Evolutionary conservation across 108 stramenopile genomes (phyloP), one percentile per base, ranked within the genome.

Genomic region (Skeletonema menzelii): DNA sequence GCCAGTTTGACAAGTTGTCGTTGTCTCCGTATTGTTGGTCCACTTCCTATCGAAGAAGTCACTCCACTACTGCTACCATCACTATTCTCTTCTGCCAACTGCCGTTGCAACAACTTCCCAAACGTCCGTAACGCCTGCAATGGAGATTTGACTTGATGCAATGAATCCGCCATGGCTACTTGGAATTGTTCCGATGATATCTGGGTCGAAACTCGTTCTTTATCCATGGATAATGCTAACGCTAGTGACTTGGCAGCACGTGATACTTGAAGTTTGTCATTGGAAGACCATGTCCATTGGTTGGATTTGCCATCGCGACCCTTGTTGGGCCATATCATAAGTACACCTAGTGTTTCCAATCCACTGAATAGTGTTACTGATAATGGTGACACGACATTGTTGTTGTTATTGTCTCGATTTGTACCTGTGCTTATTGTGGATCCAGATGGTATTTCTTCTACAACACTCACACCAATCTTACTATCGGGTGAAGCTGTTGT

Each of bases 81-180:
- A 40, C 12, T 22, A 20, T 80, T 60, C 11, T 74, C 70, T 47
- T 86, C 79, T 1, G 86, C 93, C 56, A 95, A 67, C 37, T 85
- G 82, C 32, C 88, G 82, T 61, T 91, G 90, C 58, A 95, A 62
- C 17, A 95, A 76, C 70, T 92, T 95, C 5, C 87, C 85, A 81
- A 86, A 95, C 7, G 94, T 93, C 56, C 91, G 60, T 49, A 95
- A 66, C 1, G 94, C 94, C 73, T 95, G 94, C 26, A 95, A 26
- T 0, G 94, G 94, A 79, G 91, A 93, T 77, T 93, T 95, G n/a
- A 95, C 84, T 69, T 95, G 94, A 77, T 95, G 94, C 37, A 95
- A 67, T 44, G 80, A 82, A 65, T 95, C 87, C 0, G 91, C 88
- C 60, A 95, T 73, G 5, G 88, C 79, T 19, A 82, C 62, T 32